These are phyloP conservation scores for Saturnispora saitoi DNA, from an alignment of 805 yeast species.

Conservation along the genomic window DNA sequence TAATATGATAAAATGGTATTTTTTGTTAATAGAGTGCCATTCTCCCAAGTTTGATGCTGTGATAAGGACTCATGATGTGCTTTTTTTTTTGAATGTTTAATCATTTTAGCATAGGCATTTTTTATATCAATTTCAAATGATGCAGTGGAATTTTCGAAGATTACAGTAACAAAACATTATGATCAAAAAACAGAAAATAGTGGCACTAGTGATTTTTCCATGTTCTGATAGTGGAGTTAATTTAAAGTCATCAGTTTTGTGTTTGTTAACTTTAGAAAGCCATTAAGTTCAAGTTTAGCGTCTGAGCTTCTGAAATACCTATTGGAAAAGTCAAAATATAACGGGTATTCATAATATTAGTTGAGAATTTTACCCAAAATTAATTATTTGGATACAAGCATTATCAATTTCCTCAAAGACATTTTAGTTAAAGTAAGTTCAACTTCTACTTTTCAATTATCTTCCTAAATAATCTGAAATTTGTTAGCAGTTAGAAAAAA, in stretches of 20 bases:
- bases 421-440: background rate
- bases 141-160: too few relatives aligned
- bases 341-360: background rate
- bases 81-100: background rate
- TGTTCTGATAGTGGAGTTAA: background rate
- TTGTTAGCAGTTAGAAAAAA: background rate
- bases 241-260: background rate
- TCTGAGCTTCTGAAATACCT: background rate
- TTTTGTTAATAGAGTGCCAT: background rate
- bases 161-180: too few relatives aligned
- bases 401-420: background rate
- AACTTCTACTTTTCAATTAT: background rate
- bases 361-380: background rate
- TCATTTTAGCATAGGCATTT: too few relatives aligned
- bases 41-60: background rate
- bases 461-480: background rate
- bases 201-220: background rate
- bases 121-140: too few relatives aligned
- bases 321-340: background rate
- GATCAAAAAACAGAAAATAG: too few relatives aligned
- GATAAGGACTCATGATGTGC: background rate
- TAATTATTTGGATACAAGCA: background rate
- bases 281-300: constrained; percentile 5
- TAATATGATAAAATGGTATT: background rate
- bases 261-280: background rate